These are phyloP conservation scores for Kazachstania sp. DNA, from an alignment of 1,139 yeast genomes.

Conservation along the genomic window DNA sequence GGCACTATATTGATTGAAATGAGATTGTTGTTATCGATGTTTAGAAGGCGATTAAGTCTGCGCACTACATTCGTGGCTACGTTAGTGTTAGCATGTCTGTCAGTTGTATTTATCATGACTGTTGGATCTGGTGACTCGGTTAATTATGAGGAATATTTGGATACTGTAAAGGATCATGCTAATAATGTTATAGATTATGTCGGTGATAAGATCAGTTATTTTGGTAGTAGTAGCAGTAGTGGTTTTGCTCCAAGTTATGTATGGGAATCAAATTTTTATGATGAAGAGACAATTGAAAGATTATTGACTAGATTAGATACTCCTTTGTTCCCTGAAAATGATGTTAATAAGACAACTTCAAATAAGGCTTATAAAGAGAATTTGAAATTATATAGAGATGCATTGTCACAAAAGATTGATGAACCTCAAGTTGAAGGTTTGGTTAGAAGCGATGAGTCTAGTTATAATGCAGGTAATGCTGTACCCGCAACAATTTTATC, in stretches of 20 bases:
- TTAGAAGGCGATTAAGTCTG: conserved; percentile 1
- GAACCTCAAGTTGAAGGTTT: conserved; percentile 44
- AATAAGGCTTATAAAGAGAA: conserved; percentile 34
- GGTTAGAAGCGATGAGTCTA: conserved; percentile 20
- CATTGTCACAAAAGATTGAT: conserved; percentile 31
- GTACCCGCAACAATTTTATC: conserved; percentile 73
- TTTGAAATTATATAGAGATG: conserved; percentile 30
- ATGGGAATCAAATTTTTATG: conserved; percentile 1
- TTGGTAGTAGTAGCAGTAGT: neutral
- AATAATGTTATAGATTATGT: neutral
- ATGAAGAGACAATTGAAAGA: conserved; percentile 1
- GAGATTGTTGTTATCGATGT: conserved; percentile 1
- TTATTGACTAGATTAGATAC: conserved; percentile 8
- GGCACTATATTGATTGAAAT: neutral
- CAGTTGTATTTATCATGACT: neutral
- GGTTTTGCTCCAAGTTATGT: neutral
- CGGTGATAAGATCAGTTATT: neutral
- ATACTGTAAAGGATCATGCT: neutral
- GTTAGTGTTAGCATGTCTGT: neutral
- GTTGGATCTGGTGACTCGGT: neutral
- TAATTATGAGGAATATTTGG: conserved; percentile 2
- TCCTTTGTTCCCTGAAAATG: conserved; percentile 9
- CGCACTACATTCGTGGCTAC: neutral
- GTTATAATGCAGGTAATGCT: conserved; percentile 7
- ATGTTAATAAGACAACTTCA: conserved; percentile 2